These are phyloP conservation scores for Coemansia sp. DNA, from an alignment of 371 early-diverging fungal species.

Conservation along the genomic window DNA sequence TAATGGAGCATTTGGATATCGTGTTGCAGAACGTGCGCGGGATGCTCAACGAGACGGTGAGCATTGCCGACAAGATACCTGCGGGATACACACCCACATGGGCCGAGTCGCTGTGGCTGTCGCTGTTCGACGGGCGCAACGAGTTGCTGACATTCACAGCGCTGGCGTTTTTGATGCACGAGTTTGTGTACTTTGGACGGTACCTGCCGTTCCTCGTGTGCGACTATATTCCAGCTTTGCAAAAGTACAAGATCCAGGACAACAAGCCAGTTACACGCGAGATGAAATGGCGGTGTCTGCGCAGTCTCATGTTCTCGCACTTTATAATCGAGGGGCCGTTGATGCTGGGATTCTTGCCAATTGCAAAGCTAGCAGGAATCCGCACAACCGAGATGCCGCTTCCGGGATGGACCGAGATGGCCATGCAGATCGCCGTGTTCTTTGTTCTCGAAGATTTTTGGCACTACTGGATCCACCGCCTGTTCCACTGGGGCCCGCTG, in stretches of 20 bases:
- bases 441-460: slow-evolving; percentile 79
- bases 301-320: slow-evolving; percentile 69
- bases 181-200: slow-evolving; percentile 75
- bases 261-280: slow-evolving; percentile 65
- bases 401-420: slow-evolving; percentile 70
- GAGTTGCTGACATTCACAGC: slow-evolving; percentile 67
- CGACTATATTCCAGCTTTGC: slow-evolving; percentile 68
- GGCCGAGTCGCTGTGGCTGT: slow-evolving; percentile 58
- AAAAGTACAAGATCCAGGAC: slow-evolving; percentile 85
- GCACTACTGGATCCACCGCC: slow-evolving; percentile 81
- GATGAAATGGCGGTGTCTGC: slow-evolving; percentile 74
- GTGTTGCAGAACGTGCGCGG: slow-evolving; percentile 23
- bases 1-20: neutral
- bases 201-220: slow-evolving; percentile 72
- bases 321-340: slow-evolving; percentile 79
- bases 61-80: slow-evolving; percentile 30
- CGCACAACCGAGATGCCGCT: slow-evolving; percentile 76
- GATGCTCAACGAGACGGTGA: slow-evolving; percentile 41
- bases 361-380: slow-evolving; percentile 80
- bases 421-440: slow-evolving; percentile 66
- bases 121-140: slow-evolving; percentile 66
- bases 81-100: slow-evolving; percentile 40
- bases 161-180: slow-evolving; percentile 70
- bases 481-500: slow-evolving; percentile 81
- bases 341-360: slow-evolving; percentile 82